Conservation (phyloP, 352 stramenopile species). For the Globisporangium lucens region DNA sequence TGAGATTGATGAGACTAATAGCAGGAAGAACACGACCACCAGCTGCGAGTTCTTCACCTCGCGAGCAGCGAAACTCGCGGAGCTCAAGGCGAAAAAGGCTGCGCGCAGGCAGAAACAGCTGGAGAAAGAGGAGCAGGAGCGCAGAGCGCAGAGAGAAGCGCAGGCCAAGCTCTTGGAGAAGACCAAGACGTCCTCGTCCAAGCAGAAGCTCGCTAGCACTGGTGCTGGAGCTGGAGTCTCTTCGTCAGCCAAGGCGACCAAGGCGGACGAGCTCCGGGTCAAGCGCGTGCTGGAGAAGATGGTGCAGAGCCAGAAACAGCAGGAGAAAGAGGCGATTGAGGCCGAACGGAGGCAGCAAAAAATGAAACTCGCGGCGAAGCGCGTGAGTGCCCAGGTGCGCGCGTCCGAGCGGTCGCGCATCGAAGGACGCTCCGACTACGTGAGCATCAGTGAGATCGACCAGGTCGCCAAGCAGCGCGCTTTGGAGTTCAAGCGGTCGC, state of each 20-base stretch:
- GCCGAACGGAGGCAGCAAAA: constrained; percentile 28
- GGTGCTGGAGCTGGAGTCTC: background rate
- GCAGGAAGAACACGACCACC: background rate
- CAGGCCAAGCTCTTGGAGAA: constrained; percentile 39
- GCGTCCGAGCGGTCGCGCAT: constrained; percentile 43
- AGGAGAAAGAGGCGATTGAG: constrained; percentile 28
- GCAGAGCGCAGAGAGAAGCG: constrained; percentile 20
- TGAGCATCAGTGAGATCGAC: constrained; percentile 42
- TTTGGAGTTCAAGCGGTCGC: constrained; percentile 53
- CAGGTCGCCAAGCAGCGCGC: constrained; percentile 48
- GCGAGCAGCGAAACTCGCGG: constrained; percentile 33
- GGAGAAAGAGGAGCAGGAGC: constrained; percentile 36
- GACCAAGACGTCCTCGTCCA: constrained; percentile 17
- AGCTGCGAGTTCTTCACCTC: constrained; percentile 50
- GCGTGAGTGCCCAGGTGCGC: constrained; percentile 55
- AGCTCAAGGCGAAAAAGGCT: constrained; percentile 45
- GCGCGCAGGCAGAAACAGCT: constrained; percentile 37
- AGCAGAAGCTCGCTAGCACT: constrained; percentile 5
- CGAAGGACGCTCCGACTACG: constrained; percentile 32
- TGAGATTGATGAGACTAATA: background rate
- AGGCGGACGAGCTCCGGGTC: constrained; percentile 51
- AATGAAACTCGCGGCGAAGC: constrained; percentile 44
- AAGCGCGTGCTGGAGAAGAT: constrained; percentile 40
- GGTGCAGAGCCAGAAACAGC: constrained; percentile 33
- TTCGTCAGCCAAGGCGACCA: constrained; percentile 28